Base-by-base conservation (phyloP, 2,329 filamentous ascomycete species). In the Ploettnerulaceae sp. region DNA sequence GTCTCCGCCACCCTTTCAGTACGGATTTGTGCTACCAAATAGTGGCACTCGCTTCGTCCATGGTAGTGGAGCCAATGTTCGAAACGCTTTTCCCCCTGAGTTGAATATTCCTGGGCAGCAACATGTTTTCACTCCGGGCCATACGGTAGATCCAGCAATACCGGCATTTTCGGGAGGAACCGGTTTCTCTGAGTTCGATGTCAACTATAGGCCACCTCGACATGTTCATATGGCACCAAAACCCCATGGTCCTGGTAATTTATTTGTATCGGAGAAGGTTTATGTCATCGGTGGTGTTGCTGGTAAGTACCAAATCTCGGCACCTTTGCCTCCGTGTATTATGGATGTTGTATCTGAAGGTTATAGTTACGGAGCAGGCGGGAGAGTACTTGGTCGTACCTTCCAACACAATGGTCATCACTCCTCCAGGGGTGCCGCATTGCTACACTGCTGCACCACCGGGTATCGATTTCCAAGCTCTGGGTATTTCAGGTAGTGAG, bases 401-500 rank as follows among this genome's bases (percentile, higher is more conserved):
- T 15, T 25, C 37, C 8, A 40, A 40, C 15, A 40, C 12, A 5
- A 40, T 40, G 37, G 15, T 40, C 15, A 40, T 40, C 9, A 25
- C 37, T 3, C 12, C 37, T 1, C 24, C 37, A 12, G 37, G 37
- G 3, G 37, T 40, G 7, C 37, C 37, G 2, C 37, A 29, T 9
- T 14, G 24, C 1, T 40, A 22, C 17, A 40, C 37, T 7, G 37
- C 25, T 3, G 37, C 37, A 2, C 24, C 37, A 4, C 37, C 37
- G 2, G 37, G 37, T 6, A 40, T 40, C 25, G 37, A 40, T 15
- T 40, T 40, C 25, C 24, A n/a, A 29, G 37, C 37, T 12, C 18
- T 40, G 5, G 25, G 37, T 15, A 11, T 40, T 12, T 40, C 37
- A 4, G 37, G 37, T n/a, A 7, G 8, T 4, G 37, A 40, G 12